A percentile compares a stretch with the other conserved stretches of the same genome.
Conservation (phyloP, 768 basidiomycete genomes). For the Trametopsis cervina region DNA sequence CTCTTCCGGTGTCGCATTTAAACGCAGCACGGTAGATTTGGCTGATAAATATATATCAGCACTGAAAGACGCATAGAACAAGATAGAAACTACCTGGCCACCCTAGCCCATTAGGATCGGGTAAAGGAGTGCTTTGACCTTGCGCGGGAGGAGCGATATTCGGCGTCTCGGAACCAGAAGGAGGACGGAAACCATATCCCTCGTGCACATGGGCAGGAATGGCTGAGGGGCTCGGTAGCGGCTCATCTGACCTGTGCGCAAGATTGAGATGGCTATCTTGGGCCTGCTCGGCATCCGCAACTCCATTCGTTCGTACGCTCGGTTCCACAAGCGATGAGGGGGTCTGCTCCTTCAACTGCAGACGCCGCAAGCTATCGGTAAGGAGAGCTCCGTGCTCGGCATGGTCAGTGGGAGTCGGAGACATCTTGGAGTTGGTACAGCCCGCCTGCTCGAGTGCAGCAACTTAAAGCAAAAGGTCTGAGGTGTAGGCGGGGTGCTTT, state of each 20-base stretch:
- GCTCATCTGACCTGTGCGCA: conserved; percentile 6
- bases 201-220: conserved; percentile 40
- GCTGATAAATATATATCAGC: conserved; percentile 37
- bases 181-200: conserved; percentile 75
- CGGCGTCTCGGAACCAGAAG: conserved; percentile 41
- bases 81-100: conserved; percentile 69
- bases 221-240: not conserved
- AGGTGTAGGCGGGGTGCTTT: no score
- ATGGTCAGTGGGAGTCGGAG: conserved; percentile 21
- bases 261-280: not conserved
- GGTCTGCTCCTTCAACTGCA: conserved; percentile 27
- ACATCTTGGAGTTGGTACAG: no score
- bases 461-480: not conserved
- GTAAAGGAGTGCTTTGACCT: conserved; percentile 28
- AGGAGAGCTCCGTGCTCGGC: conserved; percentile 33
- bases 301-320: not conserved
- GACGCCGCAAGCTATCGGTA: conserved; percentile 39
- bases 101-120: conserved; percentile 70
- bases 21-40: conserved; percentile 81
- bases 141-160: conserved; percentile 25
- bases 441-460: no score
- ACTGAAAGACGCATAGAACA: not conserved
- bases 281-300: conserved; percentile 9
- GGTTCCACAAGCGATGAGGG: conserved; percentile 10
- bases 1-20: conserved; percentile 75